Conservation (phyloP, 352 stramenopile genomes). For the Saprolegnia parasitica region DNA sequence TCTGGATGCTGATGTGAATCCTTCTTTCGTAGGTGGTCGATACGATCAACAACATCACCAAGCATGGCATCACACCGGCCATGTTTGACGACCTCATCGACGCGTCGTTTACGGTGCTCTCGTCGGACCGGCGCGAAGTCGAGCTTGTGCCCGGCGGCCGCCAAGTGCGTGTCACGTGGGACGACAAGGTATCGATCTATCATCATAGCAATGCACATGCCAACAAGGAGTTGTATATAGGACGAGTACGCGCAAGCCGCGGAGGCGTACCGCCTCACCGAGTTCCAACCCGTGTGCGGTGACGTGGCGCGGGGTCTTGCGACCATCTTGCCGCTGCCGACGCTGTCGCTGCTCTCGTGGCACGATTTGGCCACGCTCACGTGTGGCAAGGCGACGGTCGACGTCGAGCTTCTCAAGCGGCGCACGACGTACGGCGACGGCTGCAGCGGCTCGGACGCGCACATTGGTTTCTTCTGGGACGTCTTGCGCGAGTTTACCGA, state of each 20-base stretch:
- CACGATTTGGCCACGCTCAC: conserved; percentile 85
- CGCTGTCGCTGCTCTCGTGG: conserved; percentile 82
- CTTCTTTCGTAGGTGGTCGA: conserved; percentile 64
- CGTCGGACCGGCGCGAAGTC: conserved; percentile 66
- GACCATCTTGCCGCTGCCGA: conserved; percentile 79
- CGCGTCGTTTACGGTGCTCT: conserved; percentile 84
- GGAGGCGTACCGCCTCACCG: conserved; percentile 66
- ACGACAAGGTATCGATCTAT: conserved; percentile 53
- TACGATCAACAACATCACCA: conserved; percentile 77
- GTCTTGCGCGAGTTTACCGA: conserved; percentile 80
- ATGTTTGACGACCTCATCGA: conserved; percentile 91
- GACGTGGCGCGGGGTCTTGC: conserved; percentile 75
- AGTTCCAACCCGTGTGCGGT: conserved; percentile 72
- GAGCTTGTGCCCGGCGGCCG: conserved; percentile 79
- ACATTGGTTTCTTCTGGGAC: conserved; percentile 90
- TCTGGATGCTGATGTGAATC: too few relatives aligned
- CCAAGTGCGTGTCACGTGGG: conserved; percentile 81
- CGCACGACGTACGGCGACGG: conserved; percentile 89
- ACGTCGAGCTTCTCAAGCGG: conserved; percentile 78
- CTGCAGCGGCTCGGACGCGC: conserved; percentile 75
- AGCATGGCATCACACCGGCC: conserved; percentile 67
- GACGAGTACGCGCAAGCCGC: conserved; percentile 75
- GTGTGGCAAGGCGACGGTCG: conserved; percentile 84
- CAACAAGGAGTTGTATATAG: conserved; percentile 2
- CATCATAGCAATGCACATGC: neutral